A percentile compares a stretch with the other conserved stretches of the same genome.
phyloP scores from a whole-genome alignment of 2,329 filamentous ascomycete genomes.

The Microdochium paspali region DNA sequence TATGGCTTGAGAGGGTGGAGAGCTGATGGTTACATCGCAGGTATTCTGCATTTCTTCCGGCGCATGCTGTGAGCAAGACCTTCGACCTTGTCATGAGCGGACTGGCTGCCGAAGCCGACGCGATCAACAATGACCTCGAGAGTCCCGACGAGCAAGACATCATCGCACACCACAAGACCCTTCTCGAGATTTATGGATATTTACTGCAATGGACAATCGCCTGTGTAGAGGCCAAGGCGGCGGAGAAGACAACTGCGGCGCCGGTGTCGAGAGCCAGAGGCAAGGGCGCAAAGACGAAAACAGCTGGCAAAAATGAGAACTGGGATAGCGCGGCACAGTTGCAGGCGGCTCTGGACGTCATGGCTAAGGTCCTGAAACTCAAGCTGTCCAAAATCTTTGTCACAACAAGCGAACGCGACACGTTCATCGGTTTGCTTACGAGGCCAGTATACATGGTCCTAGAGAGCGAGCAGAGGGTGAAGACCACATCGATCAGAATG shows the following conservation, averaged over 20 bases:
- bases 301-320: constrained; percentile 61
- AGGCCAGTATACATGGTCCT: constrained; percentile 88
- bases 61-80: constrained; percentile 80
- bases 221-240: constrained; percentile 86
- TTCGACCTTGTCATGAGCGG: constrained; percentile 85
- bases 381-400: constrained; percentile 90
- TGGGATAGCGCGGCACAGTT: constrained; percentile 90
- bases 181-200: constrained; percentile 91
- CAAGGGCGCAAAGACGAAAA: constrained; percentile 65
- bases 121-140: constrained; percentile 77
- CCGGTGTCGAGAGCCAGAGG: constrained; percentile 64
- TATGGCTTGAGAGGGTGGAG: too few species aligned
- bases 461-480: constrained; percentile 88
- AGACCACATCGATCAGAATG: constrained; percentile 84
- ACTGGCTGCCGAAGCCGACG: constrained; percentile 75
- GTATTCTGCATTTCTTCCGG: constrained; percentile 70
- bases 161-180: constrained; percentile 76
- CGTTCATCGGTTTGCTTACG: constrained; percentile 85
- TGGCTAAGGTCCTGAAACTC: constrained; percentile 92
- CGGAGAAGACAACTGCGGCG: constrained; percentile 72
- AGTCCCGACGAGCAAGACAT: constrained; percentile 79
- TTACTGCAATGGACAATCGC: constrained; percentile 91
- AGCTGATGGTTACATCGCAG: constrained; percentile 62
- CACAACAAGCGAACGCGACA: constrained; percentile 92
- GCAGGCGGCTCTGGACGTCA: constrained; percentile 79